phyloP scores from a whole-genome alignment of 345 rosid genomes.

The Triadica sebifera region DNA sequence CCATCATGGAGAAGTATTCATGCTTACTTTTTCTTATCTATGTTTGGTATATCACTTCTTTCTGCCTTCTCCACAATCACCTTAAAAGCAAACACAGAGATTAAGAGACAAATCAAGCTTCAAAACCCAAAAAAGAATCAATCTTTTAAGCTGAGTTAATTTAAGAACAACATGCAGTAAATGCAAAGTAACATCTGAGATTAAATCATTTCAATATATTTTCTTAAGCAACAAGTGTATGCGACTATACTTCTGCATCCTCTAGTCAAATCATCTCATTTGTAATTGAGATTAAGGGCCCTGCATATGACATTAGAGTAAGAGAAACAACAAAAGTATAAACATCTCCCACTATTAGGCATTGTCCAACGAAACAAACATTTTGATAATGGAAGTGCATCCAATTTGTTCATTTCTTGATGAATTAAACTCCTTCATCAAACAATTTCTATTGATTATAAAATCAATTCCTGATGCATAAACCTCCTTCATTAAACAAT shows the following conservation, averaged over 20 bases:
- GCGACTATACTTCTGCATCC: background rate
- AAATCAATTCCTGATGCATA: too few species aligned
- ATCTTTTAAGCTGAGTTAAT: background rate
- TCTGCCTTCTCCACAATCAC: slow-evolving; percentile 97
- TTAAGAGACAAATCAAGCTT: slow-evolving; percentile 13
- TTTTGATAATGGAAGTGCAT: background rate
- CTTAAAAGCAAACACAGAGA: slow-evolving; percentile 33
- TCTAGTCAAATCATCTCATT: too few species aligned
- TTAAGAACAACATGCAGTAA: background rate
- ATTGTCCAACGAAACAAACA: background rate
- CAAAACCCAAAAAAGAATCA: slow-evolving; percentile 9
- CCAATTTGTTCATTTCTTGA: background rate
- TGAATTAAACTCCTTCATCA: background rate
- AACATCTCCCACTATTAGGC: background rate
- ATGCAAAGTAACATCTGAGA: too few species aligned
- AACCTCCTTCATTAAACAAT: too few species aligned
- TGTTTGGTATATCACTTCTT: slow-evolving; percentile 87
- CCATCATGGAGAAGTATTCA: background rate
- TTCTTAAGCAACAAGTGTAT: background rate
- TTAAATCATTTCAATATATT: background rate
- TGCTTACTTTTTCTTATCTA: slow-evolving; percentile 90
- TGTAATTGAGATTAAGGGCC: too few species aligned
- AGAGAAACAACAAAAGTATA: slow-evolving; percentile 1
- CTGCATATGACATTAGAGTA: too few species aligned
- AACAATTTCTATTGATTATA: background rate